Percentiles rank a stretch among this genome's conserved stretches.
Conservation (phyloP, 73 alveolate species). For the Paramecium pentaurelia region DNA sequence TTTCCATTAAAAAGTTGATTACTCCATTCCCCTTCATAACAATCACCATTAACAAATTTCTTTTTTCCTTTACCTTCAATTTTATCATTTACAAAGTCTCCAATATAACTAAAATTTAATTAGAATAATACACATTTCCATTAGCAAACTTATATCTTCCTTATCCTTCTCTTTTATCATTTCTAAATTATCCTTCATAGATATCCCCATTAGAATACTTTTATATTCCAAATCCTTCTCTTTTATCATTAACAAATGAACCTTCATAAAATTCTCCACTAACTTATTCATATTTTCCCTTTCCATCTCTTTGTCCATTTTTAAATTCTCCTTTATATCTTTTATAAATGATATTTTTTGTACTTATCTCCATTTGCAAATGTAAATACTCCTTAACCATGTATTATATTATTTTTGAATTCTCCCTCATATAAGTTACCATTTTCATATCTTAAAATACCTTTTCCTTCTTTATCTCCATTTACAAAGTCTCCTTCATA, state of each 20-base stretch:
- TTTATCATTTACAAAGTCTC: background rate
- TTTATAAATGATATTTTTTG: background rate
- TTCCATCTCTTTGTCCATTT: constrained; percentile 83
- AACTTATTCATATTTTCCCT: constrained; percentile 61
- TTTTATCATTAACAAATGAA: constrained; percentile 92
- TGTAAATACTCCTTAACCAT: constrained; percentile 61
- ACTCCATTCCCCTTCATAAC: constrained; percentile 51
- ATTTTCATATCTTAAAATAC: constrained; percentile 74
- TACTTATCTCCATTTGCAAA: constrained; percentile 64
- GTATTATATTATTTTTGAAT: constrained; percentile 60
- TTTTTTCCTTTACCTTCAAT: constrained; percentile 57
- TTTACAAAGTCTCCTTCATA: constrained; percentile 81
- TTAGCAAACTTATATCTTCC: background rate
- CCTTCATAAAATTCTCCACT: constrained; percentile 91
- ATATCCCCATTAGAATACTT: background rate
- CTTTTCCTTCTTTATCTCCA: constrained; percentile 82
- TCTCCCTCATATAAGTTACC: constrained; percentile 71
- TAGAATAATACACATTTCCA: background rate
- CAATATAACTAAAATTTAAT: background rate
- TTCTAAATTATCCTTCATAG: constrained; percentile 40
- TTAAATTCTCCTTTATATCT: constrained; percentile 73
- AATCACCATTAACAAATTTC: constrained; percentile 59
- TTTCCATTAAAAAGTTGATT: constrained; percentile 27
- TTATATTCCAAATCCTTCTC: constrained; percentile 77
- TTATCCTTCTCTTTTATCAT: constrained; percentile 47